Percentiles rank a stretch among this genome's conserved stretches.
phyloP scores from a whole-genome alignment of 2,329 filamentous ascomycete genomes.

The Sclerotinia nivalis region DNA sequence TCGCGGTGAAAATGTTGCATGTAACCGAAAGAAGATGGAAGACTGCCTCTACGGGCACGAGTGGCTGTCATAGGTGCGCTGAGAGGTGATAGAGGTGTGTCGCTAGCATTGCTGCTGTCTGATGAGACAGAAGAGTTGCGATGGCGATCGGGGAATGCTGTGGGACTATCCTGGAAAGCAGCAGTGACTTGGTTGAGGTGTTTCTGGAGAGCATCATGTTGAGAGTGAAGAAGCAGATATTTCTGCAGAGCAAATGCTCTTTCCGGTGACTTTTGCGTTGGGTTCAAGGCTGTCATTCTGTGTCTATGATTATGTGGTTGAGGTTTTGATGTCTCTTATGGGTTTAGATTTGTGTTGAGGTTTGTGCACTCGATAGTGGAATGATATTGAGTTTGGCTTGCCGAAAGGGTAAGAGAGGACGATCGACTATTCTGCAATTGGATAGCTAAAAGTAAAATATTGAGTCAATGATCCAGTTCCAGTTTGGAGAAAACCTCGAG shows the following conservation, averaged over 20 bases:
- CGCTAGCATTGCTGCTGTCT: not conserved
- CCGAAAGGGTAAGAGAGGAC: not conserved
- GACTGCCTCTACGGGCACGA: constrained; percentile 5
- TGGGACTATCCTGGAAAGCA: constrained; percentile 14
- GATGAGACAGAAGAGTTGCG: constrained; percentile 26
- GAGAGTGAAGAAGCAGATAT: constrained; percentile 42
- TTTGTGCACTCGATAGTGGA: not conserved
- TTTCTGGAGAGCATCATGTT: constrained; percentile 42
- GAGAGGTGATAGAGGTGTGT: constrained; percentile 11
- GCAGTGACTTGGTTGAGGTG: constrained; percentile 37
- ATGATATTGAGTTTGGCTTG: constrained; percentile 3
- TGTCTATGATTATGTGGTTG: not conserved
- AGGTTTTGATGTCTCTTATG: not conserved
- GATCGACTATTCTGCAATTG: not conserved
- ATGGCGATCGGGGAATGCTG: constrained; percentile 21
- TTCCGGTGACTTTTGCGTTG: constrained; percentile 34
- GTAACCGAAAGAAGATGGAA: not conserved
- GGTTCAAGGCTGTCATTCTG: constrained; percentile 23
- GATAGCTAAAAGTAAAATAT: not conserved
- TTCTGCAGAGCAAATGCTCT: constrained; percentile 42
- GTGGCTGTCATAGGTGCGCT: constrained; percentile 24
- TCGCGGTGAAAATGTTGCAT: constrained; percentile 13
- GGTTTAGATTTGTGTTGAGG: not conserved
- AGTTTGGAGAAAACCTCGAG: not conserved
- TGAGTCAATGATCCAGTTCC: not conserved